phyloP scores from a whole-genome alignment of 148 eudicot species.

The Simmondsia chinensis region DNA sequence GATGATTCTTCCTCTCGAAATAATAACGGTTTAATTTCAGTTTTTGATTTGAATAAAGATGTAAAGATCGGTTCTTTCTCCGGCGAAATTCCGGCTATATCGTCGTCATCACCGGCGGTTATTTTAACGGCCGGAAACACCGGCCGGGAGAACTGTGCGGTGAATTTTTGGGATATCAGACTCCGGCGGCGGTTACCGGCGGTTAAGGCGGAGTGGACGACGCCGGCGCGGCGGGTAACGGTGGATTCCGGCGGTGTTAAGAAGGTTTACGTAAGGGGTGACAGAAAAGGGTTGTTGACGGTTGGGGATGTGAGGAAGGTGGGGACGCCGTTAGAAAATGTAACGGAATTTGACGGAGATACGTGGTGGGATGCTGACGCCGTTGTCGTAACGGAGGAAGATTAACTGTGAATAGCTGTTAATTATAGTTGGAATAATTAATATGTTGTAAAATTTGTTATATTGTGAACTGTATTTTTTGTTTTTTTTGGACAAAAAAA shows the following conservation, averaged over 20 bases:
- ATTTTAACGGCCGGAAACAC: conserved; percentile 12
- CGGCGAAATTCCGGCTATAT: conserved; percentile 21
- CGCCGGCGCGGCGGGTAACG: conserved; percentile 11
- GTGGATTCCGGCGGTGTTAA: conserved; percentile 31
- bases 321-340: conserved; percentile 23
- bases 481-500: too few relatives aligned
- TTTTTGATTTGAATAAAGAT: conserved; percentile 24
- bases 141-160: conserved; percentile 27
- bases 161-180: conserved; percentile 20
- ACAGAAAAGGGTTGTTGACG: conserved; percentile 17
- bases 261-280: conserved; percentile 42
- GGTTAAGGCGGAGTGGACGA: conserved; percentile 33
- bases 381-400: conserved; percentile 15
- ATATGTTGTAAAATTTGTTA: too few relatives aligned
- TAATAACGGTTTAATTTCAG: conserved; percentile 17
- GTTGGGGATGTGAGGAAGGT: conserved; percentile 54
- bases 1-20: background rate
- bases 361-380: conserved; percentile 39
- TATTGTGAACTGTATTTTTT: too few relatives aligned
- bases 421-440: too few relatives aligned
- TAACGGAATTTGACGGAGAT: conserved; percentile 24
- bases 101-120: conserved; percentile 23
- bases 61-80: conserved; percentile 13
- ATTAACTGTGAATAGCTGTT: too few relatives aligned
- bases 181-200: conserved; percentile 16